These are phyloP conservation scores for Gossypium trilobum DNA, from an alignment of 441 rosid genomes.

Conservation along the genomic window DNA sequence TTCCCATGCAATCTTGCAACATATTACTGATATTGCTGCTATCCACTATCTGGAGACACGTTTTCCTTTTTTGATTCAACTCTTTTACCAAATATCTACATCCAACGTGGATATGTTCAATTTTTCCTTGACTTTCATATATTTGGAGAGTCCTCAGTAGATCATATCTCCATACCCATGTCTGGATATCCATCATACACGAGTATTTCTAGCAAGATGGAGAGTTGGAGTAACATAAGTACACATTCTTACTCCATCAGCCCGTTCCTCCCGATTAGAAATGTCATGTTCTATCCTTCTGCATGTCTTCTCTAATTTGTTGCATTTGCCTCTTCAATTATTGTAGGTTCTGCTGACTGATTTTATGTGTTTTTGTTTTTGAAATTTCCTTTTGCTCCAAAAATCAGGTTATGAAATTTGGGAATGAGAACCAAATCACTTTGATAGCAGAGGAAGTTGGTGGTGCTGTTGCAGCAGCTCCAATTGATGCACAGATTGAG, in stretches of 20 bases:
- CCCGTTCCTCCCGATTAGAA: not conserved
- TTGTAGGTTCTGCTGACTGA: not conserved
- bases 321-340: not conserved
- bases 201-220: not conserved
- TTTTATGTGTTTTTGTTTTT: not conserved
- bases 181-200: not conserved
- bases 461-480: conserved; percentile 70
- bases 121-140: not conserved
- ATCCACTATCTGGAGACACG: not conserved
- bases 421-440: conserved; percentile 65
- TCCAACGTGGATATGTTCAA: no score
- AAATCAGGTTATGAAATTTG: conserved; percentile 81
- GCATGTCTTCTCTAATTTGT: not conserved
- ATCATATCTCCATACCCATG: not conserved
- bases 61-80: not conserved
- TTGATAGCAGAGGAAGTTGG: conserved; percentile 75
- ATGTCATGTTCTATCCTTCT: not conserved
- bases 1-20: not conserved
- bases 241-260: not conserved
- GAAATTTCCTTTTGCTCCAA: not conserved
- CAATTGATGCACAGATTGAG: conserved; percentile 75
- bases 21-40: not conserved
- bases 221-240: not conserved
- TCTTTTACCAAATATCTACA: not conserved
- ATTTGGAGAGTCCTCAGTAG: not conserved